Conservation (phyloP, 176 grass and related monocot species). For the Oryza australiensis region DNA sequence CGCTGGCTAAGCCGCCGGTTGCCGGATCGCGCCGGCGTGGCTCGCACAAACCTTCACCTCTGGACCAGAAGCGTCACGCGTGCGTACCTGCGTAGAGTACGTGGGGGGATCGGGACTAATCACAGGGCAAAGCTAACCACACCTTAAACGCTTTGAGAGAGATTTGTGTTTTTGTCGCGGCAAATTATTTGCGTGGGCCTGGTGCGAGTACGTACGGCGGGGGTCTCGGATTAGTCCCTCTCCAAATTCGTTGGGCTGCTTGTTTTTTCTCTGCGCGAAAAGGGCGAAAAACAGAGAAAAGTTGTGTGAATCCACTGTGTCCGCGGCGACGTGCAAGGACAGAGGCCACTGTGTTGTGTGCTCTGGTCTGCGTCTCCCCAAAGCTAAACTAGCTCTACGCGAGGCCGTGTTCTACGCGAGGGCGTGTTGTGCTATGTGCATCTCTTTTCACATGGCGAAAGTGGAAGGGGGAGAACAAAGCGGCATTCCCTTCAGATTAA, state of each 20-base stretch:
- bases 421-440: neutral
- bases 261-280: neutral
- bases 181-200: neutral
- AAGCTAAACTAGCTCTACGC: neutral
- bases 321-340: neutral
- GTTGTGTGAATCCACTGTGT: neutral
- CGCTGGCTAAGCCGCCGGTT: neutral
- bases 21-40: too few relatives aligned
- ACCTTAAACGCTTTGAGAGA: neutral
- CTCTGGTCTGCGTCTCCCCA: neutral
- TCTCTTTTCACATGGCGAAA: conserved; percentile 14
- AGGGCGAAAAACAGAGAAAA: neutral
- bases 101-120: neutral
- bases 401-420: neutral
- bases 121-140: neutral
- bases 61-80: neutral
- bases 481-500: neutral
- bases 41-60: too few relatives aligned
- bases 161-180: neutral
- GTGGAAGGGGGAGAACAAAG: neutral
- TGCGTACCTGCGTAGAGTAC: neutral
- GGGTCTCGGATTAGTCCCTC: neutral
- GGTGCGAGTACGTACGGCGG: neutral
- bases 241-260: neutral
- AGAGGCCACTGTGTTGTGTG: neutral